Conservation (phyloP, 208 protist genomes). For the Acanthamoeba lenticulata region DNA sequence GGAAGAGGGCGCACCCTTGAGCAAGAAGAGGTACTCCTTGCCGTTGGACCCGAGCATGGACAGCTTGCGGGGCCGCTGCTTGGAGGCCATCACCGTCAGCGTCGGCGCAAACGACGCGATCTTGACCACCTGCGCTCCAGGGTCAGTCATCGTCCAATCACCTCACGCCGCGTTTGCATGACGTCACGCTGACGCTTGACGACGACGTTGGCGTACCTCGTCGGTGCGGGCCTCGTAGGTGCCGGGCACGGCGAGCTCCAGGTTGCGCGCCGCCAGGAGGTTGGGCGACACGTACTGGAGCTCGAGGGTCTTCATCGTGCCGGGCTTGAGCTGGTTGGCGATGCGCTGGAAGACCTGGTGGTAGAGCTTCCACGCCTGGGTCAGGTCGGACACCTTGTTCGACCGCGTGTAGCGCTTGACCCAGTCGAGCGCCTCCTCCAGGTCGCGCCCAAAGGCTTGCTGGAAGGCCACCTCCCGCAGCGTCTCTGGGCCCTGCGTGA, state of each 20-base stretch:
- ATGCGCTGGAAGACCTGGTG: conserved; percentile 96
- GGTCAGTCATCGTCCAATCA: too few relatives aligned
- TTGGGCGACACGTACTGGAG: conserved; percentile 96
- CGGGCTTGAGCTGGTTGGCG: conserved; percentile 95
- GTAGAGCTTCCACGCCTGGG: conserved; percentile 96
- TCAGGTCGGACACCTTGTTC: conserved; percentile 91
- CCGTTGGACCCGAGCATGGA: conserved; percentile 96
- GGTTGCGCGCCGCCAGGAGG: conserved; percentile 92
- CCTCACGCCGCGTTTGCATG: too few relatives aligned
- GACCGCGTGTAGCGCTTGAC: conserved; percentile 87
- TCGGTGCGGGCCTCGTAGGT: conserved; percentile 88
- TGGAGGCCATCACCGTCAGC: conserved; percentile 98
- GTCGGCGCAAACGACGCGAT: conserved; percentile 94
- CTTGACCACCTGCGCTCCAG: conserved; percentile 91
- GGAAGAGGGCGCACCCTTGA: too few relatives aligned
- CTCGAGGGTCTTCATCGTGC: conserved; percentile 95
- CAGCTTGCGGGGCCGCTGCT: conserved; percentile 99
- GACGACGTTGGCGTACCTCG: too few relatives aligned
- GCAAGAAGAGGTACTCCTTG: conserved; percentile 96
- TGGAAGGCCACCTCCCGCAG: conserved; percentile 96
- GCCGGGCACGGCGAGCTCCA: conserved; percentile 96
- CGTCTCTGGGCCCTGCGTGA: conserved; percentile 91
- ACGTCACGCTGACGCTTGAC: too few relatives aligned
- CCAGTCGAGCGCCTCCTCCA: conserved; percentile 88
- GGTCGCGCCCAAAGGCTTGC: conserved; percentile 89